Percentiles rank a stretch among this genome's conserved stretches.
Evolutionary conservation across 805 yeast genomes (phyloP).

Genomic region (Candida corydali): DNA sequence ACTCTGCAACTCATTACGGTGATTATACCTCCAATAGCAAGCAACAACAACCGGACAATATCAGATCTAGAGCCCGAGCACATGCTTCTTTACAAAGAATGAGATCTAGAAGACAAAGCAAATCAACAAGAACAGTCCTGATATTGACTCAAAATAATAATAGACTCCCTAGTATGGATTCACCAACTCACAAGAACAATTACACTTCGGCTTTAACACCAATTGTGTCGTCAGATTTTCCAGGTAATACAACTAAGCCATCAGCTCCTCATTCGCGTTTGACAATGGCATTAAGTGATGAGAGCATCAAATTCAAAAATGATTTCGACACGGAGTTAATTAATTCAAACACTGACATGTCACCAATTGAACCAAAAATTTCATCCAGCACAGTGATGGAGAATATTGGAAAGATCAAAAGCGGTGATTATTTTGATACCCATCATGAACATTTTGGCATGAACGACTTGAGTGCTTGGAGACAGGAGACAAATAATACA

Average conservation of each 20-base stretch:
- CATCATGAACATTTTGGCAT: neutral
- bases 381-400: constrained; percentile 6
- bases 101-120: constrained; percentile 54
- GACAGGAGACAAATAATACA: constrained; percentile 2
- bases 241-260: constrained; percentile 7
- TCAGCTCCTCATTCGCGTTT: constrained; percentile 5
- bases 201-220: neutral
- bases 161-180: constrained; percentile 21
- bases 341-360: constrained; percentile 4
- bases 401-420: neutral
- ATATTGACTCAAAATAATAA: constrained; percentile 11
- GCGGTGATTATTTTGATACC: neutral
- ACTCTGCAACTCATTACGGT: constrained; percentile 1
- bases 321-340: neutral
- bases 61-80: constrained; percentile 56
- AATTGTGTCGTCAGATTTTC: constrained; percentile 13
- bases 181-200: constrained; percentile 4
- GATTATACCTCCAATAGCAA: neutral
- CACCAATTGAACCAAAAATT: constrained; percentile 7
- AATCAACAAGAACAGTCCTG: constrained; percentile 28
- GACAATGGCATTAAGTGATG: constrained; percentile 1
- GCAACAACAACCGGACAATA: constrained; percentile 16
- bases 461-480: neutral
- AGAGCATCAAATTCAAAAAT: neutral
- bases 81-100: constrained; percentile 62